Percentiles rank a stretch among this genome's conserved stretches.
Conservation (phyloP, 2,329 filamentous ascomycete genomes). For the Myriosclerotinia curreyana region DNA sequence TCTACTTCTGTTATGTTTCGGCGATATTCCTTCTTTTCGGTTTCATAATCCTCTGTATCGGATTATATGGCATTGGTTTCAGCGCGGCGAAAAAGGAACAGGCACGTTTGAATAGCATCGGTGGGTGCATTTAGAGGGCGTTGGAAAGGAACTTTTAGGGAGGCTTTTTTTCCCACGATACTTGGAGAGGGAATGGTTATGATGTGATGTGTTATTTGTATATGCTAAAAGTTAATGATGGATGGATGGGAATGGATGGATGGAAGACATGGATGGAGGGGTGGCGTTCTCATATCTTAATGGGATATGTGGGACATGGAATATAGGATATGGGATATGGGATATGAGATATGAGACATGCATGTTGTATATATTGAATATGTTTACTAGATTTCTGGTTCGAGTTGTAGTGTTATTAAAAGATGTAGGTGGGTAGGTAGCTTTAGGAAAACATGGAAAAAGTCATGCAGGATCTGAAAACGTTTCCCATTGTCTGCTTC, state of each 20-base stretch:
- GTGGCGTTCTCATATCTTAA: not conserved
- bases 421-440: no score
- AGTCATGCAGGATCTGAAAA: no score
- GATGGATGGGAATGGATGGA: not conserved
- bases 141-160: not conserved
- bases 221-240: conserved; percentile 8
- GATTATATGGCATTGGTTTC: conserved; percentile 1
- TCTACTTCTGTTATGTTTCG: not conserved
- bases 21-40: not conserved
- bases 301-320: not conserved
- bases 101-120: not conserved
- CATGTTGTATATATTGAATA: not conserved
- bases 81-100: conserved; percentile 1
- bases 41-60: not conserved
- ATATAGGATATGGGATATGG: not conserved
- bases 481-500: no score
- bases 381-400: not conserved
- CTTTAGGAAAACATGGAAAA: no score
- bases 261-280: not conserved
- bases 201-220: not conserved
- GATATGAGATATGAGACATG: not conserved
- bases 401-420: no score
- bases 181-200: not conserved
- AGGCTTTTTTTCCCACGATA: not conserved
- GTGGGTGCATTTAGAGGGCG: conserved; percentile 7